A percentile compares a stretch with the other conserved stretches of the same genome.
Evolutionary conservation across 2,329 filamentous ascomycete species (phyloP).

Genomic region (Raffaelea albimanens): DNA sequence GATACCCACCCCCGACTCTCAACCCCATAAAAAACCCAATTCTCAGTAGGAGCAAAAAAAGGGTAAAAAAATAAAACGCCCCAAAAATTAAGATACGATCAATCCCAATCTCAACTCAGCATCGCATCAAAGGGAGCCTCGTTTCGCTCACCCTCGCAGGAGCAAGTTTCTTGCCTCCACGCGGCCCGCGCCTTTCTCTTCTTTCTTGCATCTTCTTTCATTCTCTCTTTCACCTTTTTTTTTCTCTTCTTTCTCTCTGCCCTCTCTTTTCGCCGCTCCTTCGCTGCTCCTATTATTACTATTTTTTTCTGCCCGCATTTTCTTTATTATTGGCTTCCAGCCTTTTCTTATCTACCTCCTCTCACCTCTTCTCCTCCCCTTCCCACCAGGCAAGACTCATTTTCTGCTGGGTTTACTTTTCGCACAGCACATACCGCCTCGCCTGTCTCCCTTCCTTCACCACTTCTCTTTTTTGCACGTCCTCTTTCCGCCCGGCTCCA

Average conservation of each 20-base stretch:
- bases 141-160: conserved; percentile 8
- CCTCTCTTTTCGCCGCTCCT: background rate
- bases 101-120: conserved; percentile 1
- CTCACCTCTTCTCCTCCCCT: conserved; percentile 1
- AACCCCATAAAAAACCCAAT: conserved; percentile 13
- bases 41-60: conserved; percentile 4
- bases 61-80: background rate
- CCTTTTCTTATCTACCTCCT: background rate
- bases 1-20: conserved; percentile 3
- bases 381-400: background rate
- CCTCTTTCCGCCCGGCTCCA: background rate
- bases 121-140: conserved; percentile 12
- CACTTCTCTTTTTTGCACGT: conserved; percentile 3
- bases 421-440: background rate
- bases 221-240: background rate
- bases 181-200: background rate
- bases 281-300: background rate
- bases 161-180: conserved; percentile 13
- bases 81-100: too few relatives aligned
- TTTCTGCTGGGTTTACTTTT: background rate
- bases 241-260: background rate
- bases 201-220: background rate
- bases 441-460: too few relatives aligned
- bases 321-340: background rate
- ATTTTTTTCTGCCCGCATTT: background rate